Percentiles rank a stretch among this genome's conserved stretches.
Conservation (phyloP, 2,329 filamentous ascomycete genomes). For the Alternaria incomplexa region DNA sequence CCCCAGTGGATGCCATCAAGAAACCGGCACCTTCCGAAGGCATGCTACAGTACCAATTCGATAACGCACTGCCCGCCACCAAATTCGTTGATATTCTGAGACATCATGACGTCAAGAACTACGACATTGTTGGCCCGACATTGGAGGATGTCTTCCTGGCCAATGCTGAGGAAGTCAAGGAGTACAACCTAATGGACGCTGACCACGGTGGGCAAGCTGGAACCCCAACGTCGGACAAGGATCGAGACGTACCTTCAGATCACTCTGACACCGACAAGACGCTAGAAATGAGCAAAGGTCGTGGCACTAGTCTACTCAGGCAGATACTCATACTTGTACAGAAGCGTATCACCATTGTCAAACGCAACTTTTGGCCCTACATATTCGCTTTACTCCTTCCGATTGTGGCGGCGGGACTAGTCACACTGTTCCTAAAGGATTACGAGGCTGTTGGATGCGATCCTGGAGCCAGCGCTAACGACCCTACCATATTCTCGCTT, state of each 20-base stretch:
- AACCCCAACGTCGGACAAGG: conserved; percentile 26
- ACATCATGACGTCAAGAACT: conserved; percentile 70
- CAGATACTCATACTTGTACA: conserved; percentile 77
- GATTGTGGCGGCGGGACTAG: conserved; percentile 77
- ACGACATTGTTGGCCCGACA: conserved; percentile 85
- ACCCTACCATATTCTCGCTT: conserved; percentile 40
- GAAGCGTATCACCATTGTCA: conserved; percentile 79
- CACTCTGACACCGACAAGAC: conserved; percentile 40
- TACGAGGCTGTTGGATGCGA: conserved; percentile 59
- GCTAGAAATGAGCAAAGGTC: conserved; percentile 67
- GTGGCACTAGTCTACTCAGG: conserved; percentile 69
- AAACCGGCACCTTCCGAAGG: conserved; percentile 61
- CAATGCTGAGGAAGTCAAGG: conserved; percentile 78
- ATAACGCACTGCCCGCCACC: conserved; percentile 73
- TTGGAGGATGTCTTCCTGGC: conserved; percentile 93
- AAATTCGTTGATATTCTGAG: conserved; percentile 74
- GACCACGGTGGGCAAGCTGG: conserved; percentile 28
- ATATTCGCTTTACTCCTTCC: conserved; percentile 77
- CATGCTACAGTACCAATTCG: conserved; percentile 73
- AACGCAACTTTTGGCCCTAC: conserved; percentile 79
- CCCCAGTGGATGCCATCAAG: conserved; percentile 55
- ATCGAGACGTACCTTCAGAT: conserved; percentile 35
- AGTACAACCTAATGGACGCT: conserved; percentile 52
- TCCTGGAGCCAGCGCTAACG: conserved; percentile 45
- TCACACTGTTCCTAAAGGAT: conserved; percentile 73